phyloP scores from a whole-genome alignment of 495 filamentous ascomycete species.

The Staphylotrichum tortipilum region DNA sequence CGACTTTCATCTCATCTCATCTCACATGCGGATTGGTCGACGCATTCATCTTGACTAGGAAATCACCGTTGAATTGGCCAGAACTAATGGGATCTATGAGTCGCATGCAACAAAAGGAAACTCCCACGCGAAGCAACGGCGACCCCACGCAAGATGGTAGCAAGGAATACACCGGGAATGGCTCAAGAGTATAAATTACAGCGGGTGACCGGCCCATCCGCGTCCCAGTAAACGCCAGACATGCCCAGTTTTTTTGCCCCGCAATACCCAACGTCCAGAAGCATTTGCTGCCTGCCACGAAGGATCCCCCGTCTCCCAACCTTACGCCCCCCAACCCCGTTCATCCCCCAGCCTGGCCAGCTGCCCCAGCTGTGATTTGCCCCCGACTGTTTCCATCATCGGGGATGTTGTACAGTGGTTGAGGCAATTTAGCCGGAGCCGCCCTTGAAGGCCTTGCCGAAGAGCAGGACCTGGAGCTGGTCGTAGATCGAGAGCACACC shows the following conservation, averaged over 20 bases:
- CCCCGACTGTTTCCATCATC: constrained; percentile 25
- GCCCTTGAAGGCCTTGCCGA: constrained; percentile 99
- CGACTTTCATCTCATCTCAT: background rate
- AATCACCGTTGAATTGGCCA: constrained; percentile 22
- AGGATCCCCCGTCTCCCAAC: constrained; percentile 19
- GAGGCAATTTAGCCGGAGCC: constrained; percentile 60
- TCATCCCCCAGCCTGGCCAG: constrained; percentile 16
- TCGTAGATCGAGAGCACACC: constrained; percentile 99
- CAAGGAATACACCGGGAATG: constrained; percentile 49
- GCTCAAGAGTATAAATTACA: constrained; percentile 55
- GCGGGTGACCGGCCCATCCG: constrained; percentile 33
- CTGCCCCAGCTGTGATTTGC: constrained; percentile 12
- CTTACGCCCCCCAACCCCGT: constrained; percentile 7
- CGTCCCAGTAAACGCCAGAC: constrained; percentile 28
- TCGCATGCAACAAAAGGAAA: constrained; percentile 36
- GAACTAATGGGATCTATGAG: constrained; percentile 35
- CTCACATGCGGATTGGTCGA: no score
- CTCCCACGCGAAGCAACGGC: constrained; percentile 22
- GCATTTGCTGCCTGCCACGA: constrained; percentile 16
- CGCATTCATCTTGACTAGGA: no score
- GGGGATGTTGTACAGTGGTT: constrained; percentile 28
- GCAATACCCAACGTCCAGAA: constrained; percentile 20
- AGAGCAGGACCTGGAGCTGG: constrained; percentile 94
- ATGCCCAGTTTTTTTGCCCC: constrained; percentile 23
- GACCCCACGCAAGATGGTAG: constrained; percentile 29